Conservation (phyloP, 108 stramenopile genomes). For the Nannochloropsis salina region DNA sequence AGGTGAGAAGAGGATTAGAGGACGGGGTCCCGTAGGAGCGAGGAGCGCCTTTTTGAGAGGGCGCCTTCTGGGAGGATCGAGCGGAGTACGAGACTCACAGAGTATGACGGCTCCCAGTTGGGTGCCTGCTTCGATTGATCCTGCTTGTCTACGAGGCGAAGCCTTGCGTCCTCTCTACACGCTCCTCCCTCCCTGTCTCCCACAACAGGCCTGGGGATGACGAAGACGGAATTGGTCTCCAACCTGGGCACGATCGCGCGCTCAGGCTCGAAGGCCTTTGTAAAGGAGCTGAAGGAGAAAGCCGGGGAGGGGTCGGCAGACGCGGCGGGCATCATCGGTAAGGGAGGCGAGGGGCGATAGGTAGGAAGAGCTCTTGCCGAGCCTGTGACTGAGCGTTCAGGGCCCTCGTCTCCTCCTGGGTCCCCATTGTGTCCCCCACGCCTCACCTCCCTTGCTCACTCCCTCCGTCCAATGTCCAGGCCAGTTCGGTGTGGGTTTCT, state of each 20-base stretch:
- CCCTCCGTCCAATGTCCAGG: conserved; percentile 65
- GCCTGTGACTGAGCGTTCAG: too few relatives aligned
- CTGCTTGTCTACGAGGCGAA: too few relatives aligned
- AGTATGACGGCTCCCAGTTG: too few relatives aligned
- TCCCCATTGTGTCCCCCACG: neutral
- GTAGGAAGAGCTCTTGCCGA: neutral
- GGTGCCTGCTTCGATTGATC: too few relatives aligned
- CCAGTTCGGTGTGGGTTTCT: conserved; percentile 99
- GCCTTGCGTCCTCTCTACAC: neutral
- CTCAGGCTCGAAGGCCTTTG: conserved; percentile 76
- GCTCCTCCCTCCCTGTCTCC: neutral
- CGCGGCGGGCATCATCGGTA: conserved; percentile 58
- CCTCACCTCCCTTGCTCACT: neutral
- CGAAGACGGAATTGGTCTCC: conserved; percentile 71
- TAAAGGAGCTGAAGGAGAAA: conserved; percentile 59
- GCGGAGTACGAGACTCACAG: too few relatives aligned
- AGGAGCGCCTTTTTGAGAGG: neutral
- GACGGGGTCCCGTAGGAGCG: neutral
- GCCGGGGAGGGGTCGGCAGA: conserved; percentile 38
- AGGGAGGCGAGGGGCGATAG: conserved; percentile 23
- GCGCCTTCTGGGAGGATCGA: too few relatives aligned
- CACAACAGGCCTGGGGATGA: conserved; percentile 81
- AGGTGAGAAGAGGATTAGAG: neutral
- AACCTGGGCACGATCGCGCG: conserved; percentile 97
- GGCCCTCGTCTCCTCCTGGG: too few relatives aligned